Base-by-base conservation (phyloP, 805 yeast species). In the Nakazawaea peltata region DNA sequence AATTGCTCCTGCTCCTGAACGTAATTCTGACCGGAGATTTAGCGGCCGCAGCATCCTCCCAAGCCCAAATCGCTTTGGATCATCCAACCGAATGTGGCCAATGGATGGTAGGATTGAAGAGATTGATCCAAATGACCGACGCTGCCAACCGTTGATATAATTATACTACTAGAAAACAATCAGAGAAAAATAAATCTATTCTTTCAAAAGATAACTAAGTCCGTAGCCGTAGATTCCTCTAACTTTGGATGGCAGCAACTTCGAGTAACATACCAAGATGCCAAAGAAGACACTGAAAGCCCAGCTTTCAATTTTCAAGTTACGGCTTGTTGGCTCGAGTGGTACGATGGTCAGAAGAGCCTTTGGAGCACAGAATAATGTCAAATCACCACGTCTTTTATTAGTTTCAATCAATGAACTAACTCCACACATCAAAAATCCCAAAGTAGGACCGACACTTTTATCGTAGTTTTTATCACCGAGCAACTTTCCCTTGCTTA, bases 51-150 rank as follows among this genome's bases (percentile, higher is more conserved):
- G 57, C 67, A 34, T 56, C 67, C 2, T 46, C 73, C 23, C 75
- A 74, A 42, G 54, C 65, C 24, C 73, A 75, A 34, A 69, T 92
- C 41, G 72, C 81, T 16, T 69, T 85, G 6, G 69, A 72, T 25
- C 69, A 73, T 42, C 69, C 79, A 17, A 74, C 70, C 17, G 94
- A 88, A 56, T 74, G 81, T 44, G 96, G 95, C 11, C 77, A 81
- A 49, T 92, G 98, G 98, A 74, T 82, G 63, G 74, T 82, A 22
- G 98, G 98, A 47, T 80, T 92, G 31, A 86, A 81, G 57, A 76
- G 97, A 47, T 69, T 92, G 43, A 76, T 90, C 42, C 81, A 80
- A 43, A 84, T 92, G 71, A 74, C 67, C 12, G 75, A 71, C 46
- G 77, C 66, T 25, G 43, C 36, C 17, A 32, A 36, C 27, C 32